Percentiles rank a stretch among this genome's conserved stretches.
These are phyloP conservation scores for Sambucus nigra DNA, from an alignment of 129 eudicot genomes.

Conservation along the genomic window DNA sequence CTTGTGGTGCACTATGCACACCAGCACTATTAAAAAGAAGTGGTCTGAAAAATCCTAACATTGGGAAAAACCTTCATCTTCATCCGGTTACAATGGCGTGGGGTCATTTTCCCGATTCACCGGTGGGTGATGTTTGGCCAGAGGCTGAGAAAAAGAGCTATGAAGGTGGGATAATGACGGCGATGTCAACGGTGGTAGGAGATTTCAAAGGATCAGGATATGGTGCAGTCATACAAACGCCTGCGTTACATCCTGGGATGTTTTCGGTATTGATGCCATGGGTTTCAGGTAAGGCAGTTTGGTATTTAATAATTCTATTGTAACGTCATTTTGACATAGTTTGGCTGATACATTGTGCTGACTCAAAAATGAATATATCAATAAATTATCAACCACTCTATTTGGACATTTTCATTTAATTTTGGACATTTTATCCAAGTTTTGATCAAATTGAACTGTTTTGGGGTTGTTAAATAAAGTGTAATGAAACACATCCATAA, in stretches of 20 bases:
- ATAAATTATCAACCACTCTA: too few relatives aligned
- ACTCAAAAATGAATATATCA: too few relatives aligned
- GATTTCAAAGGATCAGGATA: conserved; percentile 38
- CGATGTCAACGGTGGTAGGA: conserved; percentile 54
- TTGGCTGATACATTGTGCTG: too few relatives aligned
- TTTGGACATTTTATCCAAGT: too few relatives aligned
- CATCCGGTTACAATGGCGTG: conserved; percentile 70
- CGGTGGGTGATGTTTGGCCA: conserved; percentile 24
- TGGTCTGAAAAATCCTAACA: conserved; percentile 53
- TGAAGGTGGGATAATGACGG: conserved; percentile 62
- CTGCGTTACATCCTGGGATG: conserved; percentile 64
- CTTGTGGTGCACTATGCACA: conserved; percentile 68
- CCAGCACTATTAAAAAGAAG: conserved; percentile 49
- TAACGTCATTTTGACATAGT: too few relatives aligned
- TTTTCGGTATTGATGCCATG: conserved; percentile 65
- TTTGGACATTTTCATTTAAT: too few relatives aligned
- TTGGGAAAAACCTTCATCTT: conserved; percentile 52
- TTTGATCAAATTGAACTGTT: too few relatives aligned
- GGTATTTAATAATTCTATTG: too few relatives aligned
- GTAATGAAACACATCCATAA: too few relatives aligned
- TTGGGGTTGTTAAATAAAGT: too few relatives aligned
- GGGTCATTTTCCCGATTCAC: conserved; percentile 49
- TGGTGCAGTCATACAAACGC: conserved; percentile 60
- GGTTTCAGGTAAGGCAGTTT: conserved; percentile 44
- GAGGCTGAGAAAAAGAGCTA: conserved; percentile 45